Evolutionary conservation across 768 basidiomycete species (phyloP).

Genomic region (Boletus pseudopeckii): DNA sequence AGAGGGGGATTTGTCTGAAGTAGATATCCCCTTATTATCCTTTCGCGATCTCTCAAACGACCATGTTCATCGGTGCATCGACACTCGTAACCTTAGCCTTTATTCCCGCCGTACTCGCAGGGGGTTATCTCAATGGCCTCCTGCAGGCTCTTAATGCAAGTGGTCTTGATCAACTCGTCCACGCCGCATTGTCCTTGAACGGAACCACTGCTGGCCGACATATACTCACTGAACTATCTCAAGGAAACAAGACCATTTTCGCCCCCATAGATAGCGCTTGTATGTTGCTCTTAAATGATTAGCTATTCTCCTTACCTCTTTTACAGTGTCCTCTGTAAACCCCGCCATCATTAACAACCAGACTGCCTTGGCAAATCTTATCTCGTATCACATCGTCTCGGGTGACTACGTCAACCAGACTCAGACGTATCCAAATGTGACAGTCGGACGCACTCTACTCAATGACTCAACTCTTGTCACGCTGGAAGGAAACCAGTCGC

Average conservation of each 20-base stretch:
- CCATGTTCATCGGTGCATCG: conserved; percentile 17
- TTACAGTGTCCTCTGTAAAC: conserved; percentile 5
- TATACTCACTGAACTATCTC: conserved; percentile 42
- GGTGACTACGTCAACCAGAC: conserved; percentile 47
- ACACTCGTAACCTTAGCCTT: conserved; percentile 19
- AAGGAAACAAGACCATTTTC: conserved; percentile 51
- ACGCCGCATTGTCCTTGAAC: conserved; percentile 40
- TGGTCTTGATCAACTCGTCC: conserved; percentile 43
- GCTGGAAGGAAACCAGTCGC: conserved; percentile 56
- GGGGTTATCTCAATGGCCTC: conserved; percentile 33
- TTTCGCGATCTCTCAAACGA: background rate
- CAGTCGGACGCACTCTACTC: conserved; percentile 63
- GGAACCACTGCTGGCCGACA: conserved; percentile 39
- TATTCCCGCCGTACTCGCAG: conserved; percentile 29
- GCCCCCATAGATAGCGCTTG: conserved; percentile 56
- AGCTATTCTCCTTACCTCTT: conserved; percentile 1
- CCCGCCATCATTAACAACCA: conserved; percentile 24
- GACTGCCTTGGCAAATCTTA: conserved; percentile 41
- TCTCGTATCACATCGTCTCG: conserved; percentile 56
- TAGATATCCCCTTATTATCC: background rate
- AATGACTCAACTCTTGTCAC: conserved; percentile 43
- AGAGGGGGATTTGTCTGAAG: background rate
- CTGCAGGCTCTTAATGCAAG: conserved; percentile 35
- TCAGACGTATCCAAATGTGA: conserved; percentile 51
- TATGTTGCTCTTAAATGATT: conserved; percentile 27